Base-by-base conservation (phyloP, 495 filamentous ascomycete genomes). In the Aspergillus carlsbadensis region DNA sequence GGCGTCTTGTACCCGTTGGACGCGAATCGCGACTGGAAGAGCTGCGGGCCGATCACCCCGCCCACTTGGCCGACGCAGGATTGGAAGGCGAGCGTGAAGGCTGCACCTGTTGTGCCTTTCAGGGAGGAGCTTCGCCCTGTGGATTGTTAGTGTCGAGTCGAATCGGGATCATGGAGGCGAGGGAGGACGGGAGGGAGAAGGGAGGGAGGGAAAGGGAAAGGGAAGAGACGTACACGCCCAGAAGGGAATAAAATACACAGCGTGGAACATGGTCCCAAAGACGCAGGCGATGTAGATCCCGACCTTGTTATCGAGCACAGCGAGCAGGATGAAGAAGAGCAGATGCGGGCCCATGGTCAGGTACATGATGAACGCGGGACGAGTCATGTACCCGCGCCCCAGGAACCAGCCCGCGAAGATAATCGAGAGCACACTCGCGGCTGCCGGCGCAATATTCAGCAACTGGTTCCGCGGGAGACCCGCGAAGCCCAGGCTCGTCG, bases 71-170 rank as follows among this genome's bases (percentile, higher is more conserved):
- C 69, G 34, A 68, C 55, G 21, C 67, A 63, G 6, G 59, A 64
- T 31, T 68, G 65, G 22, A 72, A 65, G 17, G 58, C 69, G 10
- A 70, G 57, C 6, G 67, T 65, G 48, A 72, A 72, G 3, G 69
- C 69, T 3, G 69, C 57, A 13, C 69, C 69, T 2, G 69, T 72
- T 1, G 64, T 62, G 0, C 69, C 67, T 53, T 62, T 59, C 5
- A 69, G 56, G 3, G 70, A 67, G 2, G 65, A 51, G 2, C 62
- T 62, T 3, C 70, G 67, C 69, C 69, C 53, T 54, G 33, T 6
- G 2, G 7, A 5, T 11, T 10, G 5, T 42, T 52, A 42, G 49
- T 37, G 10, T 39, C n/a, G n/a, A n/a, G n/a, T n/a, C n/a, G n/a
- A n/a, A n/a, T n/a, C n/a, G n/a, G n/a, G n/a, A n/a, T n/a, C n/a